Percentiles rank a stretch among this genome's conserved stretches.
Conservation (phyloP, 2,329 filamentous ascomycete genomes). For the Colletotrichum lentis region DNA sequence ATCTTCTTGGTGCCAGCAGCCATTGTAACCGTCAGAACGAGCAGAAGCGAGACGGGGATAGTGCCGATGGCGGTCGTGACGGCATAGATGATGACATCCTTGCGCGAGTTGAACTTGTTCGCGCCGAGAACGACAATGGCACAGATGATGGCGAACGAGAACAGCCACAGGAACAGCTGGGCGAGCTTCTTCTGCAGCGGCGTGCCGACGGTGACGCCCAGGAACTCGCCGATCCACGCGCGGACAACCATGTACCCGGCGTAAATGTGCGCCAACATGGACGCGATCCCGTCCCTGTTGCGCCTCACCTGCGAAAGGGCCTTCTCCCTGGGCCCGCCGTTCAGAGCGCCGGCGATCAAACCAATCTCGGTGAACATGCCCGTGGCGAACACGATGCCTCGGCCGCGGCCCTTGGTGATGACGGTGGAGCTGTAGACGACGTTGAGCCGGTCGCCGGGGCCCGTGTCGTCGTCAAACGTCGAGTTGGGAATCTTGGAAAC, state of each 20-base stretch:
- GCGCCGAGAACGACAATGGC: constrained; percentile 56
- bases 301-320: constrained; percentile 52
- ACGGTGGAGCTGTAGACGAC: constrained; percentile 70
- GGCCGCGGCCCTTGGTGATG: constrained; percentile 67
- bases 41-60: constrained; percentile 59
- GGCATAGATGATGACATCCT: constrained; percentile 55
- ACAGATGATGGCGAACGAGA: constrained; percentile 64
- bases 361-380: constrained; percentile 70
- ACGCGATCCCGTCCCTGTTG: constrained; percentile 57
- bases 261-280: constrained; percentile 58
- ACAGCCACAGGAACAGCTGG: constrained; percentile 72
- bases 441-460: constrained; percentile 66
- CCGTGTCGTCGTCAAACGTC: constrained; percentile 53
- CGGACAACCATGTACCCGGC: constrained; percentile 44
- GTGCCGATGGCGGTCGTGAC: constrained; percentile 58
- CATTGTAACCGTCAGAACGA: constrained; percentile 68
- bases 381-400: constrained; percentile 68
- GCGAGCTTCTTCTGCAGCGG: constrained; percentile 74
- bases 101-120: constrained; percentile 50
- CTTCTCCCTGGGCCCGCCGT: constrained; percentile 57
- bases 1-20: constrained; percentile 63
- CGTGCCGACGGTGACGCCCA: constrained; percentile 65
- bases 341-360: constrained; percentile 63
- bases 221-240: constrained; percentile 56
- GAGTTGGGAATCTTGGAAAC: constrained; percentile 61